Evolutionary conservation across 2,329 filamentous ascomycete species (phyloP).

Genomic region (Chaetomium globosum): DNA sequence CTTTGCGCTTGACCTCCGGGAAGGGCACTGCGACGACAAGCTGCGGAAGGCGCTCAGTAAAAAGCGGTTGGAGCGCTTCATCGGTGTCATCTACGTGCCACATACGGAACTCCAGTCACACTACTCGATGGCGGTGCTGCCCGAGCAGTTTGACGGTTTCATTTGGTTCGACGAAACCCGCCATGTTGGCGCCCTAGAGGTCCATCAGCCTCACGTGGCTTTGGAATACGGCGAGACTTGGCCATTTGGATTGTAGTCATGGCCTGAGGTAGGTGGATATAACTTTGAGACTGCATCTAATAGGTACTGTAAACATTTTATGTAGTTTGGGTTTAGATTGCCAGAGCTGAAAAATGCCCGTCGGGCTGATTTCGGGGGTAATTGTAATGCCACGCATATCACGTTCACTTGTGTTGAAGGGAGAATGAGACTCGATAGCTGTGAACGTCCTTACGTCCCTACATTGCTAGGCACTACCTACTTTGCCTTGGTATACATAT

Average conservation of each 20-base stretch:
- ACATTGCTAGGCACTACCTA: too few species aligned
- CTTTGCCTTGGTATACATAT: too few species aligned
- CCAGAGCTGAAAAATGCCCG: too few species aligned
- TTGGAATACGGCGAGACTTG: constrained; percentile 53
- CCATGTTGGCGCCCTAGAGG: constrained; percentile 51
- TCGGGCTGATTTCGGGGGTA: too few species aligned
- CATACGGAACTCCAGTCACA: constrained; percentile 53
- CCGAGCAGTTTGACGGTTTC: constrained; percentile 53
- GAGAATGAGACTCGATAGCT: too few species aligned
- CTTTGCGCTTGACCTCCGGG: constrained; percentile 52
- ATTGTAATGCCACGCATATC: too few species aligned
- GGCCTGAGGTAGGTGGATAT: not conserved
- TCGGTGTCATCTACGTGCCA: constrained; percentile 56
- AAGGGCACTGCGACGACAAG: constrained; percentile 41
- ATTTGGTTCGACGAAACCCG: constrained; percentile 54
- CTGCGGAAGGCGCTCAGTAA: constrained; percentile 44
- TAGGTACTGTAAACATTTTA: not conserved
- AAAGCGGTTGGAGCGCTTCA: constrained; percentile 53
- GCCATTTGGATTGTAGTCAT: constrained; percentile 51
- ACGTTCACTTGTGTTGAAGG: too few species aligned
- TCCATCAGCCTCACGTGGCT: constrained; percentile 47
- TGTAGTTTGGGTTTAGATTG: too few species aligned
- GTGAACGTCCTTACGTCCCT: too few species aligned
- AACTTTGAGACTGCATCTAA: constrained; percentile 2
- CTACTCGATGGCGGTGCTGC: constrained; percentile 50